phyloP scores from a whole-genome alignment of 345 rosid species.

The Populus davidiana region DNA sequence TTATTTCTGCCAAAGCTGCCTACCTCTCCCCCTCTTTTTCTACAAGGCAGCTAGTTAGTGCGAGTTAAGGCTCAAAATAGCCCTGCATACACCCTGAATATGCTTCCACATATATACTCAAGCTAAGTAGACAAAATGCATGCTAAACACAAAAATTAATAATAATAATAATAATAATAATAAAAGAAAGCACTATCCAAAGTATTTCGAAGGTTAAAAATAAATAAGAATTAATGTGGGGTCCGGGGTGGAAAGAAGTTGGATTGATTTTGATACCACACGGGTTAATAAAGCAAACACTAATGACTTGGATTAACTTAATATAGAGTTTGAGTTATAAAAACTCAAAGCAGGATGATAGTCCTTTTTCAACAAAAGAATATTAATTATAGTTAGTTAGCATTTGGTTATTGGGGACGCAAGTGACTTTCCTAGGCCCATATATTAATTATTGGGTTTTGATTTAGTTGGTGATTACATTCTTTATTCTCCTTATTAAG shows the following conservation, averaged over 20 bases:
- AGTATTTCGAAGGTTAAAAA: too few species aligned
- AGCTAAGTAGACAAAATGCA: too few species aligned
- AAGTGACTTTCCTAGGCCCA: not conserved
- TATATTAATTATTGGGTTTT: not conserved
- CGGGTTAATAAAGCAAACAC: not conserved
- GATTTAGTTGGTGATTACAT: conserved; percentile 1
- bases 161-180: too few species aligned
- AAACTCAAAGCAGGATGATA: conserved; percentile 13
- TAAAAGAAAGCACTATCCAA: too few species aligned
- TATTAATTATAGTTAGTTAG: conserved; percentile 13
- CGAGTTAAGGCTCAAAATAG: too few species aligned
- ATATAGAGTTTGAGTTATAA: conserved; percentile 9
- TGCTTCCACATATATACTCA: too few species aligned
- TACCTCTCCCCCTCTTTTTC: too few species aligned
- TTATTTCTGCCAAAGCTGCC: not conserved
- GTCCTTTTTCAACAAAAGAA: conserved; percentile 10
- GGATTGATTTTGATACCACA: conserved; percentile 4
- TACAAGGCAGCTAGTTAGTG: too few species aligned
- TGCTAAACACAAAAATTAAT: too few species aligned
- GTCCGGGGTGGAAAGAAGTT: not conserved
- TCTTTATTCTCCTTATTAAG: not conserved
- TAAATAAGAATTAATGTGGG: not conserved
- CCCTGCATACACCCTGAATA: too few species aligned
- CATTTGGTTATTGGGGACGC: conserved; percentile 9
- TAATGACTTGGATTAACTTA: conserved; percentile 13